phyloP scores from a whole-genome alignment of 2,329 filamentous ascomycete species.

The Xylariaceae sp. region DNA sequence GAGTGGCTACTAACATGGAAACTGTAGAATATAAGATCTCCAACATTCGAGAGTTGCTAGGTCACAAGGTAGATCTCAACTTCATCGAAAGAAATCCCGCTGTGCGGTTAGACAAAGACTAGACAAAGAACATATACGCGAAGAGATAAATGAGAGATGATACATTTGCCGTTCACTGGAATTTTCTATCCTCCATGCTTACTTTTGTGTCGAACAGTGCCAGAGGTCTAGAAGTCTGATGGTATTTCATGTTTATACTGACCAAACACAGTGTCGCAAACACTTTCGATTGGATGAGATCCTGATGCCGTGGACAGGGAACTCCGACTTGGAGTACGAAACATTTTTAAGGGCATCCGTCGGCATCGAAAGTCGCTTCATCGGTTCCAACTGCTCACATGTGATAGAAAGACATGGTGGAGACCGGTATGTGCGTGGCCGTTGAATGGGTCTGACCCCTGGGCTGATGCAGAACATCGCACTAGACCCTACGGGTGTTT shows the following conservation, averaged over 20 bases:
- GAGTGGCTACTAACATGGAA: neutral
- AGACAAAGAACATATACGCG: neutral
- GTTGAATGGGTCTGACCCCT: neutral
- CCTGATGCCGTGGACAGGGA: neutral
- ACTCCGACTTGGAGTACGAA: neutral
- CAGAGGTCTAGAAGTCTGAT: neutral
- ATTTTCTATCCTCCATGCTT: neutral
- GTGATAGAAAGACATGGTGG: neutral
- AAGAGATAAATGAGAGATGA: neutral
- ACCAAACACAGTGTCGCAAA: neutral
- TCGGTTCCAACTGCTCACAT: neutral
- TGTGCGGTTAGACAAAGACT: constrained; percentile 11
- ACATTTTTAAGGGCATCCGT: neutral
- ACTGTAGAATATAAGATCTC: constrained; percentile 11
- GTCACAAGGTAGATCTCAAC: constrained; percentile 22
- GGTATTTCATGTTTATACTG: neutral
- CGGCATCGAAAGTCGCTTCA: neutral
- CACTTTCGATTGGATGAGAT: neutral
- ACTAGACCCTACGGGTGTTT: neutral
- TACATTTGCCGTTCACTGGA: neutral
- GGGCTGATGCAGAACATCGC: neutral
- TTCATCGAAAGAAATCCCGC: constrained; percentile 11
- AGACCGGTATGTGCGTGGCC: neutral
- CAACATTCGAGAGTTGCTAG: constrained; percentile 14
- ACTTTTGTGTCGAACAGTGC: neutral